Conservation (phyloP, 768 basidiomycete genomes). For the Inosperma sp. region DNA sequence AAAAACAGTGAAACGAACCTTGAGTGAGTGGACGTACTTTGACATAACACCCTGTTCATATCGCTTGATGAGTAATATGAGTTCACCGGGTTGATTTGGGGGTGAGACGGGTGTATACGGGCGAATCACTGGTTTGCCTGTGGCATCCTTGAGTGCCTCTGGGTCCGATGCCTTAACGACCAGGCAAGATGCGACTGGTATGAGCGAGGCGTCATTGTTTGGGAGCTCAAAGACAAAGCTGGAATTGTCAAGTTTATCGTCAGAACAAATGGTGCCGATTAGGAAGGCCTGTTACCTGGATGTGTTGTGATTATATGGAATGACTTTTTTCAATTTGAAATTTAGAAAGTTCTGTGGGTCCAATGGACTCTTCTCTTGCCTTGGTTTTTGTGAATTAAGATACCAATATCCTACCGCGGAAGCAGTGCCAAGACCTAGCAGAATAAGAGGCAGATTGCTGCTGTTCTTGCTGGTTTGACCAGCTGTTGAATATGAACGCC, state of each 20-base stretch:
- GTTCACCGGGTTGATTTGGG: conserved; percentile 67
- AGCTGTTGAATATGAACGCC: conserved; percentile 40
- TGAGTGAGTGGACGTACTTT: conserved; percentile 74
- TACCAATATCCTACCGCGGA: conserved; percentile 49
- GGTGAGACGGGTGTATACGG: conserved; percentile 93
- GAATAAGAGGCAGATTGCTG: conserved; percentile 45
- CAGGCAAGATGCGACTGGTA: conserved; percentile 76
- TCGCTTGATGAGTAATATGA: conserved; percentile 81
- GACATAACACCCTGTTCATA: conserved; percentile 81
- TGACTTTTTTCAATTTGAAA: conserved; percentile 75
- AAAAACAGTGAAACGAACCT: conserved; percentile 31
- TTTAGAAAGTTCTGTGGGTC: conserved; percentile 72
- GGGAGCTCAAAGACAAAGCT: conserved; percentile 82
- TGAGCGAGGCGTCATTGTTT: conserved; percentile 68
- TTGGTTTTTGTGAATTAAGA: conserved; percentile 37
- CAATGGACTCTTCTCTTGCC: conserved; percentile 62
- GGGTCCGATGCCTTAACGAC: conserved; percentile 71
- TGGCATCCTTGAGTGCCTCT: conserved; percentile 58
- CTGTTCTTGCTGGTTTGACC: conserved; percentile 42
- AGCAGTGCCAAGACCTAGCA: conserved; percentile 45
- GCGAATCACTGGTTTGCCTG: conserved; percentile 83
- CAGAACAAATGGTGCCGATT: background rate
- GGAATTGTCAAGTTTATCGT: background rate
- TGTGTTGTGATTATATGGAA: conserved; percentile 94
- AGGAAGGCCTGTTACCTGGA: conserved; percentile 46